Percentiles rank a stretch among this genome's conserved stretches.
These are phyloP conservation scores for Helicocarpus griseus DNA, from an alignment of 2,329 filamentous ascomycete species.

Conservation along the genomic window DNA sequence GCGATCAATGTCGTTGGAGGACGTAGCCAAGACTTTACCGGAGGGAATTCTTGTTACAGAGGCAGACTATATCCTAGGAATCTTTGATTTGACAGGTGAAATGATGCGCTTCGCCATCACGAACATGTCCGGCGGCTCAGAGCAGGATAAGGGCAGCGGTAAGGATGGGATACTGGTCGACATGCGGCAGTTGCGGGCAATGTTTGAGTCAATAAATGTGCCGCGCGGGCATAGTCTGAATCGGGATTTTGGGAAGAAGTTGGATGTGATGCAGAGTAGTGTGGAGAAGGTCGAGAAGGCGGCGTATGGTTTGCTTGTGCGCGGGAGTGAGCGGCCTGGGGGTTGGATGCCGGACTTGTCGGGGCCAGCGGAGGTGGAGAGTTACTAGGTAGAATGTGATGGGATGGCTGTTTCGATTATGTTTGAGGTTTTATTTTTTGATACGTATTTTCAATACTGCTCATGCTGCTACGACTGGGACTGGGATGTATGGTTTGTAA, in stretches of 20 bases:
- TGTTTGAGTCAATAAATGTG: slow-evolving; percentile 63
- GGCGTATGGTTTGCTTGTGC: slow-evolving; percentile 76
- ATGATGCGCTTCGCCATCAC: slow-evolving; percentile 95
- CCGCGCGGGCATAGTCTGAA: slow-evolving; percentile 43
- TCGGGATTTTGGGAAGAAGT: slow-evolving; percentile 65
- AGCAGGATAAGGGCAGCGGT: slow-evolving; percentile 18
- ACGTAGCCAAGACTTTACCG: slow-evolving; percentile 41
- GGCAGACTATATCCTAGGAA: slow-evolving; percentile 79
- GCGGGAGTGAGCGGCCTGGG: slow-evolving; percentile 78
- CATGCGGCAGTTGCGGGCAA: slow-evolving; percentile 65
- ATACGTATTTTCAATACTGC: not conserved
- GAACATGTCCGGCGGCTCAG: slow-evolving; percentile 61
- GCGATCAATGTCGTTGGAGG: slow-evolving; percentile 57
- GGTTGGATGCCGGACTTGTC: slow-evolving; percentile 81
- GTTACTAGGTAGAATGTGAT: slow-evolving; percentile 20
- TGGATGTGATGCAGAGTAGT: slow-evolving; percentile 74
- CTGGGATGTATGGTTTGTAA: too few relatives aligned
- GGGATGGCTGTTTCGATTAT: not conserved
- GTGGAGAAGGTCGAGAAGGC: slow-evolving; percentile 90
- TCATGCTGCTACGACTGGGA: too few relatives aligned
- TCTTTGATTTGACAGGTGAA: slow-evolving; percentile 92
- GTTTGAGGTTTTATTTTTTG: not conserved
- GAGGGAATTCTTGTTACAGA: slow-evolving; percentile 56
- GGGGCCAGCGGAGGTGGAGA: slow-evolving; percentile 30
- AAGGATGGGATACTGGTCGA: slow-evolving; percentile 66